Evolutionary conservation across 2,329 filamentous ascomycete species (phyloP), one percentile per base, ranked within the genome.

Genomic region (Neospermospora avenae): DNA sequence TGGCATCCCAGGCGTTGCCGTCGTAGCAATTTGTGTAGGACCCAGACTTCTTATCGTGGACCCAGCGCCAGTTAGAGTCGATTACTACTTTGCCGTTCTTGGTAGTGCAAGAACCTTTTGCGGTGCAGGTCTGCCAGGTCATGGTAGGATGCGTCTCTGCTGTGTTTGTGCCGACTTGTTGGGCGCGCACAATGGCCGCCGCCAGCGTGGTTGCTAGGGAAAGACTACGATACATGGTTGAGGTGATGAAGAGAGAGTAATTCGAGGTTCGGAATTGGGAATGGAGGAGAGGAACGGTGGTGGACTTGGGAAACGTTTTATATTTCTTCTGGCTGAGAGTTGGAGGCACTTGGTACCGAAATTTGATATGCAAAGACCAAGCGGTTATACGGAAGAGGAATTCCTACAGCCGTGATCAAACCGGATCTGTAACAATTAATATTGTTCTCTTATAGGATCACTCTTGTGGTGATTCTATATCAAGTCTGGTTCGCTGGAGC

Each of bases 51-150:
- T 73, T 75, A 45, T 75, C 72, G 71, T 84, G 80, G 46, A 83
- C 71, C 82, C 82, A 84, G 58, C 81, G 77, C 81, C 81, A 84
- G 74, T 84, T 84, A 64, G 80, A 65, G 65, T 84, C 81, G 65
- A 84, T 72, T 39, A 79, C 77, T 55, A 84, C 74, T 53, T 78
- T 77, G 39, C 77, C 79, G 56, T 72, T 73, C 62, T 79, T 74
- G 25, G 73, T 76, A 1, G 76, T 77, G 72, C 82, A 84, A 22
- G 53, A 60, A 55, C 77, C 76, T 42, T 70, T 70, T 20, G 71
- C 70, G 34, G 78, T 76, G 69, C 81, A 84, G 63, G 76, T 76
- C 65, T 79, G 73, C 76, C 78, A 81, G 57, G 75, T 78, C 72
- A 84, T 73, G 51, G 76, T 69, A 55, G 81, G 82, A 63, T 84